phyloP scores from a whole-genome alignment of 345 rosid species.

The Eucalyptus tenuipes region DNA sequence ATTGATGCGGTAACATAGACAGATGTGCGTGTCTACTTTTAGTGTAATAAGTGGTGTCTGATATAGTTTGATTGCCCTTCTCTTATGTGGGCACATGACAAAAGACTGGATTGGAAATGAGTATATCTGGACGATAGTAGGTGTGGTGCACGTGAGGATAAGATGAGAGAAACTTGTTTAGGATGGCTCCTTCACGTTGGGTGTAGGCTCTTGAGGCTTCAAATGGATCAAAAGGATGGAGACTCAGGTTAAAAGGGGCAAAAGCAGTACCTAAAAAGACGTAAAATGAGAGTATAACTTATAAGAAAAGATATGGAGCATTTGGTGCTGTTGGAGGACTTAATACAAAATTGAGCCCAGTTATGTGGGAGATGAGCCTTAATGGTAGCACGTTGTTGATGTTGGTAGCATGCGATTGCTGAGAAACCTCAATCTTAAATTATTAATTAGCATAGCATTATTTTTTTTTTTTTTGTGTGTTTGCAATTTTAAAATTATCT shows the following conservation, averaged over 20 bases:
- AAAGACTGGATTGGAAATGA: background rate
- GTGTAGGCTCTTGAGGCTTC: background rate
- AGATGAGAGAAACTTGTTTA: background rate
- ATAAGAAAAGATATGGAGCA: background rate
- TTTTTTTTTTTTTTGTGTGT: background rate
- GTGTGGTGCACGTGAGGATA: background rate
- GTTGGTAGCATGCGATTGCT: background rate
- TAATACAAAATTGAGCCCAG: background rate
- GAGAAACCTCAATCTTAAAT: background rate
- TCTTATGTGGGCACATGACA: background rate
- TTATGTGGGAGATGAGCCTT: background rate
- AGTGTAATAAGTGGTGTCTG: background rate
- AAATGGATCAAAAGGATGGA: background rate
- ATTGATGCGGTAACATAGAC: background rate
- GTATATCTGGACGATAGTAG: background rate
- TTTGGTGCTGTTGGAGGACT: background rate
- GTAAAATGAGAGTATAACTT: background rate
- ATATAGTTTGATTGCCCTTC: background rate
- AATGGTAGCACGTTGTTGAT: background rate
- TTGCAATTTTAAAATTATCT: background rate
- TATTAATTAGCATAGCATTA: background rate
- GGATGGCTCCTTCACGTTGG: background rate
- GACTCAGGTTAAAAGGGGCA: background rate
- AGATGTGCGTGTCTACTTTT: background rate
- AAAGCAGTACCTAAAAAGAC: background rate